Evolutionary conservation across 169 alveolate species (phyloP), one percentile per base, ranked within the genome.

Genomic region (Eimeria praecox): DNA sequence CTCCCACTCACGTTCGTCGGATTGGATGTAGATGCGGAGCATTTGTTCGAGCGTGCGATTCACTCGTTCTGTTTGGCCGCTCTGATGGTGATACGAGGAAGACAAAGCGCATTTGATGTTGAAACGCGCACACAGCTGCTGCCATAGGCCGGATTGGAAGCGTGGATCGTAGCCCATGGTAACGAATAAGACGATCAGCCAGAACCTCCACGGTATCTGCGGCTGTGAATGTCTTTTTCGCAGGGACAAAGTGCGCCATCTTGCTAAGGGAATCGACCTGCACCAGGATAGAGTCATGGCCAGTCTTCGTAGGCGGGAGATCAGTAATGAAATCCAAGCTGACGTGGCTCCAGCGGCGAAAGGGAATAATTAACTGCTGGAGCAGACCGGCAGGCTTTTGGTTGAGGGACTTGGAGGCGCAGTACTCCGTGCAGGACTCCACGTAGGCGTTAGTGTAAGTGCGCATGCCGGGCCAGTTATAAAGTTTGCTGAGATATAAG

Each of bases 351-450:
- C 56, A 75, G 38, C 86, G 49, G 1, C 56, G 14, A 9, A 56
- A 12, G n/a, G 86, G 86, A 42, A 75, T 75, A 38, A 38, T 38
- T 6, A 33, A 22, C 49, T 38, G 56, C 40, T 75, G 86, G n/a
- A 75, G 86, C 2, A 75, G 86, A 5, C 86, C 86, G 38, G 86
- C 86, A 75, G 86, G 86, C 6, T 75, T 75, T 38, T 33, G 49
- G 56, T 33, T 75, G 44, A 75, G 49, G 33, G 46, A 33, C 56
- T 75, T 75, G 38, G 86, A 33, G 33, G 86, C 86, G 38, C 56
- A 27, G 54, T 27, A 75, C 33, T 42, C 33, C 38, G 59, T 42
- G 5, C 86, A 75, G 38, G 86, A 75, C 86, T 75, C 86, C 38
- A 38, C 86, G 54, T 33, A 75, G 54, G 56, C 56, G 54, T 3